A percentile compares a stretch with the other conserved stretches of the same genome.
Evolutionary conservation across 768 basidiomycete species (phyloP).

Genomic region (Fomitopsis serialis): DNA sequence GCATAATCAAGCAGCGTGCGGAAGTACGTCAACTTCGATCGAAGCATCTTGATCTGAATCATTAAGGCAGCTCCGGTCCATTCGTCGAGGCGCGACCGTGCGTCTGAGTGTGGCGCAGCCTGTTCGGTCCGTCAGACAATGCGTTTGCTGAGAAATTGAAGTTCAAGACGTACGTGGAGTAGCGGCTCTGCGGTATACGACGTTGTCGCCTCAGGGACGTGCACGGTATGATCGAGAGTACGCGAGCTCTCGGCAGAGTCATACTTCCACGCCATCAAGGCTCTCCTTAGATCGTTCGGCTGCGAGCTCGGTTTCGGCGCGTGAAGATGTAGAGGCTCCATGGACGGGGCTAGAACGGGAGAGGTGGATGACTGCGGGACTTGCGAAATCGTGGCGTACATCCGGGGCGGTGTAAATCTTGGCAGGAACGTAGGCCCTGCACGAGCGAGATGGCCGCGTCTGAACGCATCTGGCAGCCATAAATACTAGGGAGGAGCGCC

Average conservation of each 20-base stretch:
- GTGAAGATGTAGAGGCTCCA: not conserved
- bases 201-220: too few species aligned
- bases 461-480: too few species aligned
- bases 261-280: not conserved
- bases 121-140: not conserved
- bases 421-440: too few species aligned
- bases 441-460: too few species aligned
- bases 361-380: not conserved
- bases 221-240: not conserved
- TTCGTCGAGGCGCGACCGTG: not conserved
- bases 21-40: not conserved
- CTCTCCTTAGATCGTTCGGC: not conserved
- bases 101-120: not conserved
- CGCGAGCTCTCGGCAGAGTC: not conserved
- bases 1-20: not conserved
- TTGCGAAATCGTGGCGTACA: not conserved
- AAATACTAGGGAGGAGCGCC: not conserved
- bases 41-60: not conserved
- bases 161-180: not conserved
- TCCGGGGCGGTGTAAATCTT: too few species aligned
- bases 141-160: not conserved
- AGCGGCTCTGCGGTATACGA: too few species aligned
- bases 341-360: not conserved
- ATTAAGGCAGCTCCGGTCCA: not conserved
- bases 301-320: not conserved